A percentile compares a stretch with the other conserved stretches of the same genome.
Conservation (phyloP, 2,329 filamentous ascomycete species). For the Talaromyces sp. region DNA sequence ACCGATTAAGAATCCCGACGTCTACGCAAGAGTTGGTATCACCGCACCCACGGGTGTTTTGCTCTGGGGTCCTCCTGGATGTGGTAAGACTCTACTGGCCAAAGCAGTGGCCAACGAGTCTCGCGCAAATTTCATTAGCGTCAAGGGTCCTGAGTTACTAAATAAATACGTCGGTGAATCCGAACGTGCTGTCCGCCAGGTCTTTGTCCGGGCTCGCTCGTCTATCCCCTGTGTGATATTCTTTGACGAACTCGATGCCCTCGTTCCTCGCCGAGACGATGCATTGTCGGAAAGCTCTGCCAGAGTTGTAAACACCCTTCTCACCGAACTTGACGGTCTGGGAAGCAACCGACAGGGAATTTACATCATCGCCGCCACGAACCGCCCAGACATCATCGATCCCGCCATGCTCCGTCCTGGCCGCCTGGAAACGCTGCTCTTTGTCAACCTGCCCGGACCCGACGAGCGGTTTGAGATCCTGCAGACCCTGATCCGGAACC, state of each 20-base stretch:
- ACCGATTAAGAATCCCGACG: conserved; percentile 75
- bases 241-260: conserved; percentile 93
- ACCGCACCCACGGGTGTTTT: conserved; percentile 79
- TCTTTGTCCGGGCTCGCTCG: conserved; percentile 81
- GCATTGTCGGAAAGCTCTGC: conserved; percentile 74
- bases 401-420: conserved; percentile 90
- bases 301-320: conserved; percentile 87
- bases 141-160: conserved; percentile 91
- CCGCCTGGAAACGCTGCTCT: conserved; percentile 80
- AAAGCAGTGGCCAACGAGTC: conserved; percentile 95
- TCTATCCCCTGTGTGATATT: conserved; percentile 92
- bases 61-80: conserved; percentile 94
- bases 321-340: conserved; percentile 89
- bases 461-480: conserved; percentile 83
- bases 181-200: conserved; percentile 84
- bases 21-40: conserved; percentile 73
- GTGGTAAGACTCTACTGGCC: conserved; percentile 91
- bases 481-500: conserved; percentile 54
- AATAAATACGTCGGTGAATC: conserved; percentile 98
- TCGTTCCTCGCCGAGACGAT: conserved; percentile 79
- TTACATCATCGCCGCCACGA: conserved; percentile 92
- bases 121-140: conserved; percentile 95
- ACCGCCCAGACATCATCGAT: conserved; percentile 94
- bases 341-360: conserved; percentile 70
- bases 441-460: conserved; percentile 76